Base-by-base conservation (phyloP, 345 rosid genomes). In the Barbarea vulgaris region DNA sequence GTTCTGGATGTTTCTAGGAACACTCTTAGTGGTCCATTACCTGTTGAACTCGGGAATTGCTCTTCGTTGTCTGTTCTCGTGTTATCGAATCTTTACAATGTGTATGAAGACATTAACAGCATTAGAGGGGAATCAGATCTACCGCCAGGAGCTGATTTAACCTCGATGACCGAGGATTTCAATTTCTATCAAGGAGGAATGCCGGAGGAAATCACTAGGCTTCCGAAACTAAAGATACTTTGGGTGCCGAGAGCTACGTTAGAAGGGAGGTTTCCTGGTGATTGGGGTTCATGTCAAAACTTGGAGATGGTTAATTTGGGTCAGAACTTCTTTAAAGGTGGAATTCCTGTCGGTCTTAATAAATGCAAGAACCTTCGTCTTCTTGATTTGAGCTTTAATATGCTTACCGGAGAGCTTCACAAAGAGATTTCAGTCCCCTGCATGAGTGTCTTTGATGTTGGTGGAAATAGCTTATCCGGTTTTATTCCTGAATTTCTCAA, bases 1-100 rank as follows among this genome's bases (percentile, higher is more conserved):
- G 91, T 91, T 54, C 81, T 93, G 82, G 98, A 93, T 81, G 85
- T 93, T 36, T 93, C 98, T 1, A 85, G 90, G 84, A 93, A 93
- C 69, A 78, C 83, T 69, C 90, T 93, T 39, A 88, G 96, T 46
- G 88, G 98, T 54, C 75, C 85, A 0, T 59, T 93, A 74, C 96
- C 97, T n/a, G 75, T 39, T 36, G 90, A 88, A 78, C 90, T 93
- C 2, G 96, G 97, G 67, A 87, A 84, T 15, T 93, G 97, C 77
- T 81, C 85, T 67, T 72, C 69, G 3, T 81, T 93, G 77, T 82
- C 90, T 21, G 88, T 91, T 64, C 88, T 93, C 28, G 96, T 93
- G 67, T 86, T 93, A 36, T 89, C 98, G 7, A 85, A 85, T 74
- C 55, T 76, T 37, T 83, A 87, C 56, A 83, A 84, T 64, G 84